A percentile compares a stretch with the other conserved stretches of the same genome.
phyloP scores from a whole-genome alignment of 2,329 filamentous ascomycete species.

The Trichoderma pleuroti region DNA sequence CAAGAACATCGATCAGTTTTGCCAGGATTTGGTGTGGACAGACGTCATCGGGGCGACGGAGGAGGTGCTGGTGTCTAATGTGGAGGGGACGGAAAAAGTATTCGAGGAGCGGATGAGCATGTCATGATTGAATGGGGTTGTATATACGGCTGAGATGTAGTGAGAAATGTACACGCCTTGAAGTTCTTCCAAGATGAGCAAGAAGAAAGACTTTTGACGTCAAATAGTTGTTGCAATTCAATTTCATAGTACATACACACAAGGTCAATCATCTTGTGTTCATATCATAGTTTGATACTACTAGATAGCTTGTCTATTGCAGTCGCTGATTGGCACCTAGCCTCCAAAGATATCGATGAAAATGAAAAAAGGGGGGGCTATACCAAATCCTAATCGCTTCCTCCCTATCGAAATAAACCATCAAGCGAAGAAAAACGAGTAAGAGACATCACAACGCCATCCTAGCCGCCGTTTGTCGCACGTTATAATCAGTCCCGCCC shows the following conservation, averaged over 20 bases:
- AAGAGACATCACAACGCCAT: not conserved
- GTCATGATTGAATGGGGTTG: not conserved
- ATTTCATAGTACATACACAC: not conserved
- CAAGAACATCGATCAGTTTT: conserved; percentile 34
- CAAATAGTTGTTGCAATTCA: not conserved
- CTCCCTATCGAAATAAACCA: not conserved
- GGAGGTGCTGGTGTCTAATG: conserved; percentile 29
- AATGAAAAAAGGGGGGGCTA: not conserved
- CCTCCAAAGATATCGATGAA: not conserved
- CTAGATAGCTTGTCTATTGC: not conserved
- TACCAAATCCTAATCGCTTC: not conserved
- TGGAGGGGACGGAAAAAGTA: conserved; percentile 22
- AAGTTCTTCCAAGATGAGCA: not conserved
- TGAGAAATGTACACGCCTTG: not conserved
- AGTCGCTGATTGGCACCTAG: not conserved
- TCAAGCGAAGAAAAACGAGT: not conserved
- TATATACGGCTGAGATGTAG: not conserved
- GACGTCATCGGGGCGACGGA: conserved; percentile 35
- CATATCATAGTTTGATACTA: not conserved
- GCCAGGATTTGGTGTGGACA: conserved; percentile 31
- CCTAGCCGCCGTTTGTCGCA: not conserved
- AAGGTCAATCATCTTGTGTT: not conserved
- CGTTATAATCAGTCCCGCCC: not conserved
- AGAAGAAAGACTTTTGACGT: too few relatives aligned
- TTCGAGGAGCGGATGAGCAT: conserved; percentile 17